These are phyloP conservation scores for Syzygium jambos DNA, from an alignment of 345 rosid genomes.

Conservation along the genomic window DNA sequence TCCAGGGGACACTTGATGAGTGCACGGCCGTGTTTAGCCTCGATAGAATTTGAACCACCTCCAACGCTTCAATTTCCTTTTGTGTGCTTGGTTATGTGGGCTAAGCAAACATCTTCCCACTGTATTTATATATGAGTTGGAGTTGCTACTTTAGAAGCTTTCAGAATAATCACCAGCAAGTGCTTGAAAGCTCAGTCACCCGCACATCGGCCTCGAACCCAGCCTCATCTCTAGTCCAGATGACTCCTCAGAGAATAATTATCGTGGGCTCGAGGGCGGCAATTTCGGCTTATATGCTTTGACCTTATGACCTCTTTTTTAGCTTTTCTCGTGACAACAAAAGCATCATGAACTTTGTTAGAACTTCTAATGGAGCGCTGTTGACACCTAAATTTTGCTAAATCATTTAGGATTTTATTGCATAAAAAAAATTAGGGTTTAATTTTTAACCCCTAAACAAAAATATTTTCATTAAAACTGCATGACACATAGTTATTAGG, in stretches of 20 bases:
- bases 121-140: not conserved
- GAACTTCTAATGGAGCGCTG: not conserved
- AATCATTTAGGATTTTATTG: too few species aligned
- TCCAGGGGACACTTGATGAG: conserved; percentile 13
- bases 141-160: not conserved
- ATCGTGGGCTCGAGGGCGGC: not conserved
- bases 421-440: too few species aligned
- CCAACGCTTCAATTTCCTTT: not conserved
- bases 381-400: too few species aligned
- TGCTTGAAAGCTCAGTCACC: not conserved
- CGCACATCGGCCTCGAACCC: not conserved
- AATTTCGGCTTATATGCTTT: not conserved
- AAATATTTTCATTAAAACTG: too few species aligned
- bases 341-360: not conserved
- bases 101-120: not conserved
- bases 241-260: not conserved
- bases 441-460: too few species aligned
- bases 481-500: too few species aligned
- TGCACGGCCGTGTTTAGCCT: not conserved
- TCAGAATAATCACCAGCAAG: not conserved
- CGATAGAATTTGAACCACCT: not conserved
- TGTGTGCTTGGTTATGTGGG: not conserved
- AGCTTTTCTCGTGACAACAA: not conserved
- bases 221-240: not conserved
- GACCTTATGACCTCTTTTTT: not conserved